Base-by-base conservation (phyloP, 2,329 filamentous ascomycete species). In the Westerdykella aurantiaca region DNA sequence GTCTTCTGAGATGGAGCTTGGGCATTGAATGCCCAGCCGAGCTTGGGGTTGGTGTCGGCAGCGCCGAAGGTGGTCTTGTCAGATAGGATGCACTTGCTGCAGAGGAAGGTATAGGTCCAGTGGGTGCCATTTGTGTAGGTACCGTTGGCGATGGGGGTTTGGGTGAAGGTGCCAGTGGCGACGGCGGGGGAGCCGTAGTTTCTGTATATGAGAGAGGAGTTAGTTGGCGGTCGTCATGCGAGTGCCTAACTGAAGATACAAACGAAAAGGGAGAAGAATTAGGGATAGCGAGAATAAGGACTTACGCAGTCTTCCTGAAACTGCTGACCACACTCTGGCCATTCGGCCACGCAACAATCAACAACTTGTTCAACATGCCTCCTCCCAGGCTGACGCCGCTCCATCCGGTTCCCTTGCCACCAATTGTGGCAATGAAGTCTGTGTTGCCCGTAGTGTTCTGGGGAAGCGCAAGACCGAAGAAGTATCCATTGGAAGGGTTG, bases 51-150 rank as follows among this genome's bases (percentile, higher is more conserved):
- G 6, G 47, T 47, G 21, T 60, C 57, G 7, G 48, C 49, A 1
- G 51, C 37, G 9, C 45, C 44, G 39, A 65, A 65, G 2, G 62
- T 64, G 1, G 58, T 64, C 10, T 45, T 47, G 35, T 63, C 61
- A 22, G 47, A 45, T 13, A 49, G 55, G 17, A 68, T 61, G 42
- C 64, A 67, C 13, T 56, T 59, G 10, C 47, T 52, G 53, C 76
- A 80, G 31, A 79, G 68, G 59, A 78, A 79, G 1, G 76, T 79
- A 49, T 74, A 76, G 2, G 72, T 72, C 55, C 71, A 72, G 49
- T 78, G 73, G 1, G 76, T 78, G 47, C 61, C 64, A 64, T 78
- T 79, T 45, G 76, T 59, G 18, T 72, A 76, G 1, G 74, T 77
- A 21, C 75, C 75, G 17, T 74, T 73, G 18, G 72, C 61, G 48